A percentile compares a stretch with the other conserved stretches of the same genome.
phyloP scores from a whole-genome alignment of 805 yeast species.

The Yarrowia sp. region DNA sequence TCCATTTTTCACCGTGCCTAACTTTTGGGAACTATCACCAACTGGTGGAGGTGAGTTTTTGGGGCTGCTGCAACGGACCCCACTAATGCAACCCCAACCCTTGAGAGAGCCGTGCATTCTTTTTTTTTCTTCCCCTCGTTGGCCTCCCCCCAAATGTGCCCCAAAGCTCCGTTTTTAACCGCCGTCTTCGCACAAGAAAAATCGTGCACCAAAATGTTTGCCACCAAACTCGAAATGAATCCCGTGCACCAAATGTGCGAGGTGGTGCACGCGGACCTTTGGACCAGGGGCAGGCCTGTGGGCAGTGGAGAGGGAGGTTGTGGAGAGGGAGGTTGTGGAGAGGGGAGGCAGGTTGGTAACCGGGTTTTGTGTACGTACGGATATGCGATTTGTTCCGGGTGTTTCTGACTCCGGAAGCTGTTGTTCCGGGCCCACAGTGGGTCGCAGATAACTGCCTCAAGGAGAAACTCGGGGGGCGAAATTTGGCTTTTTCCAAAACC shows the following conservation, averaged over 20 bases:
- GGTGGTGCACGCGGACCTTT: conserved; percentile 2
- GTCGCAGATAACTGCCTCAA: conserved; percentile 32
- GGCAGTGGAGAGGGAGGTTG: too few relatives aligned
- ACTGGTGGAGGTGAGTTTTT: conserved; percentile 4
- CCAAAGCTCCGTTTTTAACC: conserved; percentile 7
- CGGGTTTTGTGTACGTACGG: too few relatives aligned
- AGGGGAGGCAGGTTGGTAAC: too few relatives aligned
- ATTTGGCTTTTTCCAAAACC: not conserved
- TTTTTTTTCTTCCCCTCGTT: conserved; percentile 11
- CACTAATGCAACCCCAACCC: not conserved
- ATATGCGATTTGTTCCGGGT: too few relatives aligned
- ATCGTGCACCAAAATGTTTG: conserved; percentile 18
- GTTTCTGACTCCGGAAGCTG: too few relatives aligned
- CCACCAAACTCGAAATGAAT: conserved; percentile 24
- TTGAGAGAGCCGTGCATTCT: too few relatives aligned
- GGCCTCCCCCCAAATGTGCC: not conserved
- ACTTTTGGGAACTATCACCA: conserved; percentile 12
- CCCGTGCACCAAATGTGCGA: conserved; percentile 8
- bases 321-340: too few relatives aligned
- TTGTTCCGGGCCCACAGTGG: too few relatives aligned
- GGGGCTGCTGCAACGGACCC: conserved; percentile 17
- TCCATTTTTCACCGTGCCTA: not conserved
- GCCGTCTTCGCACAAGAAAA: not conserved
- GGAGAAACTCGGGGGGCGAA: conserved; percentile 16
- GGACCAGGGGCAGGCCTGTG: too few relatives aligned